phyloP scores from a whole-genome alignment of 805 yeast species.

The Lachancea waltii region DNA sequence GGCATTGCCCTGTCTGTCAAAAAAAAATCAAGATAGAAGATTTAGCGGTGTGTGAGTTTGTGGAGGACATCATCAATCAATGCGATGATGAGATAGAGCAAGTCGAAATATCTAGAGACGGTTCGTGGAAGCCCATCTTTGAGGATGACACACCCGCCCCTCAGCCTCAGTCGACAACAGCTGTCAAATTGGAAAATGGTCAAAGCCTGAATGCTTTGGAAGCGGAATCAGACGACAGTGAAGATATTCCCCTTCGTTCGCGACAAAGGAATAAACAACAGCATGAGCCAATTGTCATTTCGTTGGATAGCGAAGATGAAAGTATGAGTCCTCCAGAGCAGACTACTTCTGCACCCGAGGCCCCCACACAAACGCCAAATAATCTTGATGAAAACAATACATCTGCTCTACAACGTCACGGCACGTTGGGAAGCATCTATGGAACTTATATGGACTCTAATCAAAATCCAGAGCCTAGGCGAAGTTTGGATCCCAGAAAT shows the following conservation, averaged over 20 bases:
- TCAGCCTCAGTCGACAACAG: slow-evolving; percentile 8
- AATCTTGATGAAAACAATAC: not conserved
- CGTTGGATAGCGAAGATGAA: slow-evolving; percentile 46
- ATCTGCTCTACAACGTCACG: not conserved
- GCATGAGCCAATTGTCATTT: slow-evolving; percentile 38
- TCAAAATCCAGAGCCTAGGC: not conserved
- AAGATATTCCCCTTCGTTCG: not conserved
- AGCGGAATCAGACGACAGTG: slow-evolving; percentile 5
- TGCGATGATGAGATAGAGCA: slow-evolving; percentile 54
- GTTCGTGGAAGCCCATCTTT: slow-evolving; percentile 53
- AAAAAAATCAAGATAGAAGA: slow-evolving; percentile 45
- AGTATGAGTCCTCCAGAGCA: slow-evolving; percentile 25
- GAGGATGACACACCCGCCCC: slow-evolving; percentile 22
- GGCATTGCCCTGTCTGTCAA: slow-evolving; percentile 86
- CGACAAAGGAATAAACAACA: slow-evolving; percentile 3
- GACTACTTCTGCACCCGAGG: not conserved
- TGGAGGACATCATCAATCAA: slow-evolving; percentile 49
- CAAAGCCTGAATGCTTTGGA: slow-evolving; percentile 18
- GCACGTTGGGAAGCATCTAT: slow-evolving; percentile 6
- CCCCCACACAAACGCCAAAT: not conserved
- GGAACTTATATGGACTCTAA: slow-evolving; percentile 7
- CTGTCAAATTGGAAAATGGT: slow-evolving; percentile 10
- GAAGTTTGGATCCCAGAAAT: slow-evolving; percentile 20
- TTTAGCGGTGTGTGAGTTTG: slow-evolving; percentile 69
- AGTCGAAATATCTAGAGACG: slow-evolving; percentile 64